Conservation (phyloP, 331 rosid species). For the Malus hybrid region DNA sequence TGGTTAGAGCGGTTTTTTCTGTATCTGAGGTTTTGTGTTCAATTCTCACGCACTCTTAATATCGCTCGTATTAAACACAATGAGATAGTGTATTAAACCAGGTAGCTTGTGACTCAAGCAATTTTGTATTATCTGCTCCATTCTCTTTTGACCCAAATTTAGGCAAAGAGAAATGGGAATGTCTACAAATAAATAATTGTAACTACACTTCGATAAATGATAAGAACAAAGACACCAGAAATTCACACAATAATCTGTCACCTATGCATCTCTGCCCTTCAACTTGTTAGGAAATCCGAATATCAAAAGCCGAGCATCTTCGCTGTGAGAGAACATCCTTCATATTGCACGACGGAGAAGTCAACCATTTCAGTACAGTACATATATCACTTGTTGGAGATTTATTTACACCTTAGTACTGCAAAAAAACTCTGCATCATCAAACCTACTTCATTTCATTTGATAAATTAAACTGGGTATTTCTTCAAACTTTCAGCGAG, state of each 20-base stretch:
- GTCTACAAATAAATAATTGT: background rate
- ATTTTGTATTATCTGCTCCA: background rate
- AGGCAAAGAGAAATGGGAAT: background rate
- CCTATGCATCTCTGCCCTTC: background rate
- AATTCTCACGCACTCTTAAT: background rate
- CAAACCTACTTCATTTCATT: background rate
- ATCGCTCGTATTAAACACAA: background rate
- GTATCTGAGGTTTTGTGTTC: background rate
- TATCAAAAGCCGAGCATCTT: background rate
- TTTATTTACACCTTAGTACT: slow-evolving; percentile 7
- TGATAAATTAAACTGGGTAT: background rate
- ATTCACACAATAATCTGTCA: background rate
- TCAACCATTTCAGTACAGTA: background rate
- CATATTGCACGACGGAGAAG: background rate
- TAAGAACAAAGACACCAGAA: background rate
- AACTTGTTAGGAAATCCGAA: slow-evolving; percentile 3
- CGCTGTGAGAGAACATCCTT: background rate
- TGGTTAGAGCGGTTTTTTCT: background rate
- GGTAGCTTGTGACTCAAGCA: background rate
- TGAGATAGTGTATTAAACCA: background rate
- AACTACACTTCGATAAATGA: background rate
- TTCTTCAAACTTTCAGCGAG: background rate
- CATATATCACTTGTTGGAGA: background rate
- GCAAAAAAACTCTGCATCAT: background rate
- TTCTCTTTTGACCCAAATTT: background rate